Base-by-base conservation (phyloP, 1,139 yeast genomes). In the Meyerozyma sp. region DNA sequence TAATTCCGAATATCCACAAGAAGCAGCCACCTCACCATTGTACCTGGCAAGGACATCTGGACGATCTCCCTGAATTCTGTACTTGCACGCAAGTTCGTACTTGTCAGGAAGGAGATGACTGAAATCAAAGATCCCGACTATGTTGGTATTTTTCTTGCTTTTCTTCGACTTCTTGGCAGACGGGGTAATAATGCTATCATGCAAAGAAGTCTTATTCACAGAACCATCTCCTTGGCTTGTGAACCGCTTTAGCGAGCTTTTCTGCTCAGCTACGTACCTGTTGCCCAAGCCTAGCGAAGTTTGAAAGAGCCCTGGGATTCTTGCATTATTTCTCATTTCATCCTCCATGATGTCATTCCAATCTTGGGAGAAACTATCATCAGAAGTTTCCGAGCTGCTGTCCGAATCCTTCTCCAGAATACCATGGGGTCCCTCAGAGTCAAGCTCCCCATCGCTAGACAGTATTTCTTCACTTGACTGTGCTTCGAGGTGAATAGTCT, bases 21-120 rank as follows among this genome's bases (percentile, higher is more conserved):
- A 77, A 26, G 68, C 69, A 0, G 97, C 95, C 1, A 90, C 83
- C n/a, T 66, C 65, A 3, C 89, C 78, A 58, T 91, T 91, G 57
- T 84, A 79, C 8, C 68, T 62, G 0, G 95, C 90, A 41, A 88
- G 63, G 28, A 70, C 75, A 41, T 79, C 82, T 0, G 94, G 85
- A 1, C 79, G 58, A 18, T 74, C 83, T 1, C 94, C 95, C 42
- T 81, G 62, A 1, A 89, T 77, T 40, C 82, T 68, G 59, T 90
- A 91, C 50, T 85, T 93, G 28, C 75, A 67, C 0, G 96, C 97
- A 39, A 91, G 65, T 44, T 85, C 90, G 57, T 77, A 73, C 49
- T 84, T 82, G 26, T 90, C 85, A 0, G 96, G 96, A 37, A 90
- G 73, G 43, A 90, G 63, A 55, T 83, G 77, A 23, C 77, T 68